phyloP scores from a whole-genome alignment of 352 stramenopile genomes.

The Aphanomyces stellatus region DNA sequence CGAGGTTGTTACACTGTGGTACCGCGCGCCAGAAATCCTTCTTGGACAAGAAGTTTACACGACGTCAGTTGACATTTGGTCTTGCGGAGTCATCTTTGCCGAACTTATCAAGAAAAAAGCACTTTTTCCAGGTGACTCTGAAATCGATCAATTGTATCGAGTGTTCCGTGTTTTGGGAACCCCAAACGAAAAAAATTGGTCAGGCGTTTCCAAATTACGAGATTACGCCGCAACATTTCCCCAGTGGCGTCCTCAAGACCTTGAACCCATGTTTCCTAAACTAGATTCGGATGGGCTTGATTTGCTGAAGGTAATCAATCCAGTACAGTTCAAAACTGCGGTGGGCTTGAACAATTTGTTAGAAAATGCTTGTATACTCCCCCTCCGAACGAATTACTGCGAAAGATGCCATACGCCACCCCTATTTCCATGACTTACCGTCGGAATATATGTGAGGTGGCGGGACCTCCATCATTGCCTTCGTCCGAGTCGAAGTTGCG shows the following conservation, averaged over 20 bases:
- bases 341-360: slow-evolving; percentile 61
- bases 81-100: slow-evolving; percentile 95
- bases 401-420: slow-evolving; percentile 71
- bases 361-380: slow-evolving; percentile 71
- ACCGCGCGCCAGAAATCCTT: slow-evolving; percentile 83
- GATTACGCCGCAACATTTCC: slow-evolving; percentile 91
- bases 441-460: slow-evolving; percentile 28
- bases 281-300: slow-evolving; percentile 58
- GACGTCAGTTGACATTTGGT: slow-evolving; percentile 90
- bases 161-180: slow-evolving; percentile 92
- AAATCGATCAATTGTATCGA: slow-evolving; percentile 83
- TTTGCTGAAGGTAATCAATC: slow-evolving; percentile 39
- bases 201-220: slow-evolving; percentile 91
- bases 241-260: slow-evolving; percentile 76
- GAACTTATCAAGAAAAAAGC: slow-evolving; percentile 90
- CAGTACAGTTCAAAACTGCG: too few species aligned
- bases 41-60: slow-evolving; percentile 84
- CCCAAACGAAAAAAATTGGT: slow-evolving; percentile 93
- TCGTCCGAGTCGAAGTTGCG: background rate
- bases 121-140: slow-evolving; percentile 70
- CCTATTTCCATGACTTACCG: slow-evolving; percentile 56
- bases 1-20: slow-evolving; percentile 89
- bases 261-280: slow-evolving; percentile 64
- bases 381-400: slow-evolving; percentile 74
- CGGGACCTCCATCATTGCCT: background rate